These are phyloP conservation scores for Fusarium aywerte DNA, from an alignment of 2,329 filamentous ascomycete species.

Conservation along the genomic window DNA sequence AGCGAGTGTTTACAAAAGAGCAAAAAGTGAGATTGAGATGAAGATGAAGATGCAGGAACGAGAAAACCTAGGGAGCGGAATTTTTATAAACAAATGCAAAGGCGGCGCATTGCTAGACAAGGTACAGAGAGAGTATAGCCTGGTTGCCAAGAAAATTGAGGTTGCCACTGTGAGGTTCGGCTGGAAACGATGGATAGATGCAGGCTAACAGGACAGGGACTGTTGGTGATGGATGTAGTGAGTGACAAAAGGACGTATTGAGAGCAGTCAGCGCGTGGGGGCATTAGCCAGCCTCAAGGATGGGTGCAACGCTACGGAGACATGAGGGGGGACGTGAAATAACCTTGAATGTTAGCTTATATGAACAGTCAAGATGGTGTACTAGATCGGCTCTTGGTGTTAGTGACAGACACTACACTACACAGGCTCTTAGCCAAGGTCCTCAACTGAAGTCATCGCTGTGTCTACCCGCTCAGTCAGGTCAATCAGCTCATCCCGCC, in stretches of 20 bases:
- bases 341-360: not conserved
- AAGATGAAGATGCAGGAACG: conserved; percentile 27
- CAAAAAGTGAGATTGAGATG: not conserved
- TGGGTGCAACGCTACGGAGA: not conserved
- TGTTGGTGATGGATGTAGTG: not conserved
- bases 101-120: not conserved
- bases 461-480: fast-evolving
- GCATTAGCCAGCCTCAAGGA: not conserved
- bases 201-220: not conserved
- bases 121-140: not conserved
- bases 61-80: not conserved
- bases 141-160: not conserved
- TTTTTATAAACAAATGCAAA: not conserved
- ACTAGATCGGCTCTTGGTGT: not conserved
- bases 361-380: not conserved
- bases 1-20: conserved; percentile 11
- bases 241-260: not conserved
- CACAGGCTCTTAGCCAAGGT: not conserved
- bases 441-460: not conserved
- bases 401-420: not conserved
- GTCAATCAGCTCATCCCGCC: not conserved
- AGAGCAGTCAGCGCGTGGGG: conserved; percentile 13
- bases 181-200: not conserved
- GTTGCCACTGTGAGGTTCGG: conserved; percentile 11
- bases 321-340: not conserved